phyloP scores from a whole-genome alignment of 1,139 yeast genomes.

The Suhomyces kunorum region DNA sequence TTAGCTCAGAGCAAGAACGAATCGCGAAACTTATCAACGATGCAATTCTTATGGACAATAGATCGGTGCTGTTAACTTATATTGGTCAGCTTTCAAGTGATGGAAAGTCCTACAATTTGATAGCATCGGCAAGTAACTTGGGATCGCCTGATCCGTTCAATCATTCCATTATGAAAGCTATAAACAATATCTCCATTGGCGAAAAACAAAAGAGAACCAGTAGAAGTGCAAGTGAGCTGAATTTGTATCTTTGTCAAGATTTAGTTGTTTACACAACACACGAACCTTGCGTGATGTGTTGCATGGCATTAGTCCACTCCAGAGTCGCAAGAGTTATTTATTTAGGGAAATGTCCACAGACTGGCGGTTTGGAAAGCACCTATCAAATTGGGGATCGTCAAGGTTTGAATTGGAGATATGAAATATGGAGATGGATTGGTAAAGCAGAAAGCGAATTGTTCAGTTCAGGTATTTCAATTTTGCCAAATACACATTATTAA shows the following conservation, averaged over 20 bases:
- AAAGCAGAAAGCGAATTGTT: slow-evolving; percentile 18
- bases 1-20: slow-evolving; percentile 41
- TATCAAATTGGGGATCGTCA: slow-evolving; percentile 73
- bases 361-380: slow-evolving; percentile 60
- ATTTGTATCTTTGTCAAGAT: slow-evolving; percentile 67
- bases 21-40: slow-evolving; percentile 33
- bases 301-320: slow-evolving; percentile 95
- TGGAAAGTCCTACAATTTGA: slow-evolving; percentile 17
- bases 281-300: slow-evolving; percentile 97
- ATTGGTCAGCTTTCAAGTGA: slow-evolving; percentile 24
- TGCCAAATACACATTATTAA: not conserved
- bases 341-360: slow-evolving; percentile 38
- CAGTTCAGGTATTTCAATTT: not conserved
- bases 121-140: slow-evolving; percentile 26
- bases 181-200: slow-evolving; percentile 55
- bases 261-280: slow-evolving; percentile 84
- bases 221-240: slow-evolving; percentile 9
- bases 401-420: slow-evolving; percentile 77
- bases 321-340: slow-evolving; percentile 72
- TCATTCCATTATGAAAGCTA: slow-evolving; percentile 77
- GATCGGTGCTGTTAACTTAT: slow-evolving; percentile 22
- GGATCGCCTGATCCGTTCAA: slow-evolving; percentile 47
- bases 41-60: slow-evolving; percentile 1
- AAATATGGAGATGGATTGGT: slow-evolving; percentile 67
- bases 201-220: slow-evolving; percentile 40